Base-by-base conservation (phyloP, 768 basidiomycete species). In the Termitomyces sp. region DNA sequence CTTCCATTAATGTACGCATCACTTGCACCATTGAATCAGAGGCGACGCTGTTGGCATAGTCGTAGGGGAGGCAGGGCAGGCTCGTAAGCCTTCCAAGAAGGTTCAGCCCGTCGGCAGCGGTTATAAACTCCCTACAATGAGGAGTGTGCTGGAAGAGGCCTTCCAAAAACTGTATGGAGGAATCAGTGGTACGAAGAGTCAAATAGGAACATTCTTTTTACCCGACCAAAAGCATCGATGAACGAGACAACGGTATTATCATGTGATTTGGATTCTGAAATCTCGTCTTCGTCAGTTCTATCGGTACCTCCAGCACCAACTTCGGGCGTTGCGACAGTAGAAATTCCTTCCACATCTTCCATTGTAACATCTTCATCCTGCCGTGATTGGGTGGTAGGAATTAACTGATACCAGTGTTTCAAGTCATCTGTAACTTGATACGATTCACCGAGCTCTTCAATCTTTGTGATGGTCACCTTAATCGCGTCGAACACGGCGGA, bases 101-200 rank as follows among this genome's bases (percentile, higher is more conserved):
- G 59, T 84, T 74, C 40, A 98, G 77, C 46, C 91, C 84, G 63
- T 94, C 82, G 5, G 85, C 77, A 57, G 80, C 77, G 45, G 79
- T 73, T 57, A 97, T 83, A 67, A 98, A 98, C 62, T 98, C 96
- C 60, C 84, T 84, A 75, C 90, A 90, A 68, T 98, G 91, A 22
- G 85, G 83, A 1, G 84, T 78, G 65, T 96, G 94, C 63, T 95
- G 93, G 74, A 98, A 95, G 41, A 98, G 78, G 6, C 97, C 95
- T 68, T 95, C 93, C 52, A 95, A 78, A 70, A 97, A 95, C 92
- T 95, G 49, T 38, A n/a, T 57, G 34, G 44, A 41, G 19, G 42
- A 41, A 8, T 58, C 21, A 53, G 54, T 1, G 41, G 47, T 22
- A 26, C 14, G 43, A n/a, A 45, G 28, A 49, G 34, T 43, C 21